These are phyloP conservation scores for Backusella mclennaniae DNA, from an alignment of 192 early-diverging fungal species.

Conservation along the genomic window DNA sequence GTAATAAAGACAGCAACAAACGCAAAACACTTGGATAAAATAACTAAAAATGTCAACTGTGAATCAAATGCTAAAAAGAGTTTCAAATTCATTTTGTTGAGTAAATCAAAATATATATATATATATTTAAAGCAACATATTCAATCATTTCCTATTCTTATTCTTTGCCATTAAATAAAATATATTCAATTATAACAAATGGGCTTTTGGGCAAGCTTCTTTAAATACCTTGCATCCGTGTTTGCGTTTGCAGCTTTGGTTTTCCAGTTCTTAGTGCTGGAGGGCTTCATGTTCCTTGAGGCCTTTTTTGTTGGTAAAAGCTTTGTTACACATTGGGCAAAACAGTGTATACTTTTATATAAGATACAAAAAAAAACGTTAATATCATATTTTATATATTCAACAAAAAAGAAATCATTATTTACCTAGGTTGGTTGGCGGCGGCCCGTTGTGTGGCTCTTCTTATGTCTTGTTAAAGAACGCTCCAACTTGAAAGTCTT, in stretches of 20 bases:
- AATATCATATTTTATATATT: too few relatives aligned
- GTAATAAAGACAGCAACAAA: constrained; percentile 9
- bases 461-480: too few relatives aligned
- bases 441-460: too few relatives aligned
- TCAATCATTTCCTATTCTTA: not conserved
- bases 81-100: not conserved
- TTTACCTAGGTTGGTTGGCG: too few relatives aligned
- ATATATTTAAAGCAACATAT: not conserved
- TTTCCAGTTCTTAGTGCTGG: not conserved
- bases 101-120: not conserved
- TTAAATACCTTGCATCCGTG: not conserved
- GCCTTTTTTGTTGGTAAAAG: too few relatives aligned
- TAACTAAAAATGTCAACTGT: not conserved
- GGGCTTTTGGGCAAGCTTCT: not conserved
- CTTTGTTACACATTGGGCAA: too few relatives aligned
- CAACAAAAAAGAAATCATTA: too few relatives aligned
- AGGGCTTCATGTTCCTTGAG: too few relatives aligned
- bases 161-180: not conserved
- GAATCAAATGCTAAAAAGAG: not conserved
- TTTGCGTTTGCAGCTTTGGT: not conserved
- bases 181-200: not conserved
- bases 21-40: not conserved
- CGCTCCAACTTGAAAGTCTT: too few relatives aligned
- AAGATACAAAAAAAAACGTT: too few relatives aligned
- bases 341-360: too few relatives aligned